Evolutionary conservation across 345 rosid species (phyloP).

Genomic region (Boechera retrofracta): DNA sequence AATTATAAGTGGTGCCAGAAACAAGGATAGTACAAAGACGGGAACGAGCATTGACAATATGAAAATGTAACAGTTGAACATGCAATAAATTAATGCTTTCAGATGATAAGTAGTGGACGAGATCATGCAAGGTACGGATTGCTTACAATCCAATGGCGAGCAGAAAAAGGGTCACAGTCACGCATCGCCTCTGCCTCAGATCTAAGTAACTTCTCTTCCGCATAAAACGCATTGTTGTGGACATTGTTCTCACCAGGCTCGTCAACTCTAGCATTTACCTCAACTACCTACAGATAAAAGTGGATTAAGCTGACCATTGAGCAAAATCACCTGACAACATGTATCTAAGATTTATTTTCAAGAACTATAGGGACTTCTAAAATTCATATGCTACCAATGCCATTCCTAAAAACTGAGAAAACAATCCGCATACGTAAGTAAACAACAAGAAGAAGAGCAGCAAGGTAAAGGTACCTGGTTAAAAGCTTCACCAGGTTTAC

Average conservation of each 20-base stretch:
- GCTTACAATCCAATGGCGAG: constrained; percentile 95
- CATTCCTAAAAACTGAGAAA: constrained; percentile 16
- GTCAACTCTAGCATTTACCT: constrained; percentile 78
- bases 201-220: constrained; percentile 75
- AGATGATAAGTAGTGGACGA: not conserved
- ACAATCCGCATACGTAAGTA: constrained; percentile 1
- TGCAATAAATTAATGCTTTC: constrained; percentile 20
- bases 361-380: not conserved
- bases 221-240: constrained; percentile 90
- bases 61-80: not conserved
- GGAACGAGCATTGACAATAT: not conserved
- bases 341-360: constrained; percentile 9
- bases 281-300: constrained; percentile 68
- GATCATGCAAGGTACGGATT: constrained; percentile 32
- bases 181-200: constrained; percentile 84
- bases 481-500: constrained; percentile 86
- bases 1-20: not conserved
- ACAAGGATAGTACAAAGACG: not conserved
- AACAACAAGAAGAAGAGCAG: not conserved
- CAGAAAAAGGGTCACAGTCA: constrained; percentile 75
- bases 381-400: constrained; percentile 19
- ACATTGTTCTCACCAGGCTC: constrained; percentile 79
- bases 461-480: constrained; percentile 64
- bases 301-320: constrained; percentile 6
- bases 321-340: constrained; percentile 3